Conservation (phyloP, 2,329 filamentous ascomycete genomes). For the Ophiosphaerella narmari region DNA sequence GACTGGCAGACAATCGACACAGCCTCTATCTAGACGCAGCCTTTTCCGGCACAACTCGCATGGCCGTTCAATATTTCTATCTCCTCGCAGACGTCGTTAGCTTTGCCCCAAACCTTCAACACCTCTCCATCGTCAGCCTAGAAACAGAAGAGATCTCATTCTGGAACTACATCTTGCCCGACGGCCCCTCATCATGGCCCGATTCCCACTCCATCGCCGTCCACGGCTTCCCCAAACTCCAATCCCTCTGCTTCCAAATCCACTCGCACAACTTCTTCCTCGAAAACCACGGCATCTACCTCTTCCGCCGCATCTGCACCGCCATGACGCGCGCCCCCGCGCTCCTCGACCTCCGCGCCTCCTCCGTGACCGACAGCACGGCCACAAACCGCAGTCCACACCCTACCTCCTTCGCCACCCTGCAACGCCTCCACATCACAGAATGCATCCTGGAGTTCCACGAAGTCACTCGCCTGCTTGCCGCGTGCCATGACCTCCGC, state of each 20-base stretch:
- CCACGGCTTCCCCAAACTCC: constrained; percentile 15
- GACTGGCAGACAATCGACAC: constrained; percentile 25
- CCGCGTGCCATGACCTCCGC: constrained; percentile 18
- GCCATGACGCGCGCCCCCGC: constrained; percentile 9
- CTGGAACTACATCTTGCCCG: constrained; percentile 23
- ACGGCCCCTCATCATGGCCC: background rate
- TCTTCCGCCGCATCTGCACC: constrained; percentile 12
- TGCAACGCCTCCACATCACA: constrained; percentile 26
- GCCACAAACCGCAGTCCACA: background rate
- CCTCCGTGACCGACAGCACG: constrained; percentile 6
- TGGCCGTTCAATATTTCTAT: constrained; percentile 20
- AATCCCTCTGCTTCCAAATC: constrained; percentile 21
- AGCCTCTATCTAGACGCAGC: constrained; percentile 14
- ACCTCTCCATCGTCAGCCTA: constrained; percentile 28
- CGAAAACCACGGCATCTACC: background rate
- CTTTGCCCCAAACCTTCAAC: constrained; percentile 22
- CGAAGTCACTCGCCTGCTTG: constrained; percentile 9
- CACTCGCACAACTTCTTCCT: constrained; percentile 2
- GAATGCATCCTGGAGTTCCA: constrained; percentile 17
- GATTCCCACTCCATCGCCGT: background rate
- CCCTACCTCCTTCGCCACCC: constrained; percentile 1
- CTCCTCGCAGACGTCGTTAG: constrained; percentile 24
- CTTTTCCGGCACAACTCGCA: background rate
- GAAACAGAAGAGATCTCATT: constrained; percentile 24
- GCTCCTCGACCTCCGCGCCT: constrained; percentile 19